These are phyloP conservation scores for Aspergillus sparsus DNA, from an alignment of 495 filamentous ascomycete genomes.

Conservation along the genomic window DNA sequence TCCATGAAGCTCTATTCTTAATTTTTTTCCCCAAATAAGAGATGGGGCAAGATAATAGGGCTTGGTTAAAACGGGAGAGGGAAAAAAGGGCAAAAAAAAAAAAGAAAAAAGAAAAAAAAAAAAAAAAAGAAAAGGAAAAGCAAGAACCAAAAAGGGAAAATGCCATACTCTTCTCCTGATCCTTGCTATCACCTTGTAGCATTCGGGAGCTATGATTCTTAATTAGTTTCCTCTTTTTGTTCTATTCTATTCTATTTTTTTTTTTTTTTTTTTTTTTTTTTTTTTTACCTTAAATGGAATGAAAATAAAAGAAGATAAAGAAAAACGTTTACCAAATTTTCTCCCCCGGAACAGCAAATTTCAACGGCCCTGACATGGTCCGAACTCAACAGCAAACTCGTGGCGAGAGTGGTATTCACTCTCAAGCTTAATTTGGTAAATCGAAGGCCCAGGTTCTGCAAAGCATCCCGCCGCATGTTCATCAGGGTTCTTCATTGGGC, in stretches of 20 bases:
- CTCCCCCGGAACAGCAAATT: slow-evolving; percentile 15
- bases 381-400: slow-evolving; percentile 36
- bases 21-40: slow-evolving; percentile 4
- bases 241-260: slow-evolving; percentile 3
- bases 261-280: slow-evolving; percentile 13
- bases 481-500: slow-evolving; percentile 30
- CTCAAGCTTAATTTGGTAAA: slow-evolving; percentile 31
- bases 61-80: not conserved
- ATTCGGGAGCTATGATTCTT: slow-evolving; percentile 24
- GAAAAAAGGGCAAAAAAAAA: not conserved
- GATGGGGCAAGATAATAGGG: not conserved
- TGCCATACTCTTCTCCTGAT: slow-evolving; percentile 22
- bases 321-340: slow-evolving; percentile 7
- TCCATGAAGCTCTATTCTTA: slow-evolving; percentile 22
- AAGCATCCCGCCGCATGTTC: slow-evolving; percentile 28
- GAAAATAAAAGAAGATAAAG: not conserved
- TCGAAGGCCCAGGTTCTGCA: slow-evolving; percentile 31
- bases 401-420: slow-evolving; percentile 35
- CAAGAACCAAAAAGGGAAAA: not conserved
- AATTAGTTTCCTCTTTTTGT: slow-evolving; percentile 10
- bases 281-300: not conserved
- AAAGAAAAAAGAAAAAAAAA: not conserved
- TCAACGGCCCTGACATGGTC: slow-evolving; percentile 38
- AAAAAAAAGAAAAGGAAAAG: not conserved
- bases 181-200: slow-evolving; percentile 32